Evolutionary conservation across 2,329 filamentous ascomycete genomes (phyloP), one percentile per base, ranked within the genome.

Genomic region (Teratosphaeriaceae sp.): DNA sequence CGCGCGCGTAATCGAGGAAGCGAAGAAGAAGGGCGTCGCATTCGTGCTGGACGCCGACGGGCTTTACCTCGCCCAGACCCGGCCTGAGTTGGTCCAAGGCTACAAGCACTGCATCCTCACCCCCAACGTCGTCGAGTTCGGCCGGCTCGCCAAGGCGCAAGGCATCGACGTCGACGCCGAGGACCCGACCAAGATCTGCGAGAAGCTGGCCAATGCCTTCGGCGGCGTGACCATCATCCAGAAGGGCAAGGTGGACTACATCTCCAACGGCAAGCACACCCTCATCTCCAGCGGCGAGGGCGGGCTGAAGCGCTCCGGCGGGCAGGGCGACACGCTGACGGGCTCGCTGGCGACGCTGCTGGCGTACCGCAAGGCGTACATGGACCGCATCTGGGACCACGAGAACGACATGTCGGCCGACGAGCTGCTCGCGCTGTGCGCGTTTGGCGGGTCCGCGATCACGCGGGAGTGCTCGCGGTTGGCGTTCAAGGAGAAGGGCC

Each of bases 51-150:
- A 98, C 60, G 92, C 92, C 0, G 92, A 98, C 64, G 90, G 87
- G 1, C 69, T 98, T 20, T 78, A 80, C 48, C 67, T 97, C 1
- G 83, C 94, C 11, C 82, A 87, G 56, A 80, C 78, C 22, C 70
- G 82, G 38, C 89, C 88, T 0, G 80, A 80, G 24, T 69, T 97
- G 1, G 78, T 98, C 1, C 75, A 78, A 18, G 89, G 88, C 1
- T 97, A 90, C 68, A 75, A 73, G 36, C 78, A 86, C 47, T 94
- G 87, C 40, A 87, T 98, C 41, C 69, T 98, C 44, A 98, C 92
- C 31, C 92, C 92, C 1, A 98, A 98, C 51, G 84, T 96, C 0
- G 88, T 94, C 3, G 92, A 98, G 64, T 97, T 97, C 60, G 81
- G 77, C 1, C 74, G 89, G 11, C 65, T 98, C 31, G 89, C 88